Evolutionary conservation across 2,329 filamentous ascomycete species (phyloP).

Genomic region (Ceratocystis variospora): DNA sequence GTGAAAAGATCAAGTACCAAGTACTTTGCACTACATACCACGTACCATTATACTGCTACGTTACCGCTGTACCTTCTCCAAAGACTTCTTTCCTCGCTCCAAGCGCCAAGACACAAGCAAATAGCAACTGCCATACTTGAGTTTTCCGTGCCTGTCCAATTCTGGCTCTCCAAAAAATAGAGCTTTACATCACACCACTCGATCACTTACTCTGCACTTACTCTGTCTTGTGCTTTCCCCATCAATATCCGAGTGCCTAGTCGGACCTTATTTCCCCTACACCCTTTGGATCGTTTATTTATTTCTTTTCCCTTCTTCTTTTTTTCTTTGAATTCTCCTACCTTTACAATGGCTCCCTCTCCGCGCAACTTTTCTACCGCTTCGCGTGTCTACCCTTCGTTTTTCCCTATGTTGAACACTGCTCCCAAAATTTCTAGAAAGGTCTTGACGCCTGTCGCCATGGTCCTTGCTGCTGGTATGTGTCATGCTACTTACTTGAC

Average conservation of each 20-base stretch:
- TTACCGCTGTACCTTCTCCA: neutral
- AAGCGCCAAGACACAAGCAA: neutral
- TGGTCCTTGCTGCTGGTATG: slow-evolving; percentile 26
- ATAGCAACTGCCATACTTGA: neutral
- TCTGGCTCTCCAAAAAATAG: slow-evolving; percentile 4
- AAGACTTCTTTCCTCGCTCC: neutral
- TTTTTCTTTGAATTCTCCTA: neutral
- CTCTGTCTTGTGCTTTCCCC: neutral
- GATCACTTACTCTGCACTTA: neutral
- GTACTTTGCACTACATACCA: neutral
- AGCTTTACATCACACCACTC: slow-evolving; percentile 1
- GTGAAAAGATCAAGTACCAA: neutral
- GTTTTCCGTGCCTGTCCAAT: neutral
- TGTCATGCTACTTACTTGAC: neutral
- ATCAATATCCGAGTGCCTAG: neutral
- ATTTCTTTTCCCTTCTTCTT: neutral
- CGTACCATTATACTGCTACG: too few relatives aligned
- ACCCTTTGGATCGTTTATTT: neutral
- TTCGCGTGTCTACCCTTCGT: slow-evolving; percentile 24
- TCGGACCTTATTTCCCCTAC: neutral
- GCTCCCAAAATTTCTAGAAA: slow-evolving; percentile 13
- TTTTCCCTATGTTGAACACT: slow-evolving; percentile 24
- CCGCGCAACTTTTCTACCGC: slow-evolving; percentile 23
- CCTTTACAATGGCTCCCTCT: slow-evolving; percentile 18
- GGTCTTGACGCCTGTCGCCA: slow-evolving; percentile 24